Base-by-base conservation (phyloP, 495 filamentous ascomycete genomes). In the Aspergillus affinis region DNA sequence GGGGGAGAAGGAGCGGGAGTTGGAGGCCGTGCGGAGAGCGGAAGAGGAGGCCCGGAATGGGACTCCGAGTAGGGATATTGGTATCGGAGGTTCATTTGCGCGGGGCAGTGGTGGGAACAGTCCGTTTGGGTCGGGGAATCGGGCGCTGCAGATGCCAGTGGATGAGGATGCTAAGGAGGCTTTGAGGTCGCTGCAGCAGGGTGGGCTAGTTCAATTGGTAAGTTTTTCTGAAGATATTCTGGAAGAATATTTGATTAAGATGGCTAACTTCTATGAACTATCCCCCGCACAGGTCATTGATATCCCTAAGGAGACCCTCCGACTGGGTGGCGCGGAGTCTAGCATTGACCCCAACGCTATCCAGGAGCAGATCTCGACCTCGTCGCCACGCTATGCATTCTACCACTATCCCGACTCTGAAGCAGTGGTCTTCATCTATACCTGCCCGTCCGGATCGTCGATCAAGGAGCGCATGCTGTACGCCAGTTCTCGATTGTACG, bases 381-480 rank as follows among this genome's bases (percentile, higher is more conserved):
- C 85, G 44, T 89, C 93, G 61, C 93, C 94, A 10, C 83, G 92
- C 45, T 98, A 96, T 74, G 90, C 90, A 6, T 97, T 97, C 76
- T 98, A 91, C 80, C 84, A 87, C 51, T 90, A 89, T 68, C 72
- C 73, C 44, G 76, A 83, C 56, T 82, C 82, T 53, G 82, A 85
- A 6, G 82, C 86, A 6, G 81, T 98, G 32, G 80, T 97, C 29
- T 98, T 98, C 78, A 87, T 98, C 67, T 98, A 97, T 74, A 97
- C 92, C 7, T 97, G 93, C 67, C 94, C 94, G 4, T 80, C 82
- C 3, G 84, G 75, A 4, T 85, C 86, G 0, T 90, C 89, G 64
- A 90, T 98, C 77, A 96, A 92, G 75, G 91, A 92, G 71, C 86
- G 92, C 54, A 98, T 98, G 94, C 76, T 98, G 63, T 96, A 97